These are phyloP conservation scores for Pseudocercospora fijiensis DNA, from an alignment of 2,329 filamentous ascomycete species.

Conservation along the genomic window DNA sequence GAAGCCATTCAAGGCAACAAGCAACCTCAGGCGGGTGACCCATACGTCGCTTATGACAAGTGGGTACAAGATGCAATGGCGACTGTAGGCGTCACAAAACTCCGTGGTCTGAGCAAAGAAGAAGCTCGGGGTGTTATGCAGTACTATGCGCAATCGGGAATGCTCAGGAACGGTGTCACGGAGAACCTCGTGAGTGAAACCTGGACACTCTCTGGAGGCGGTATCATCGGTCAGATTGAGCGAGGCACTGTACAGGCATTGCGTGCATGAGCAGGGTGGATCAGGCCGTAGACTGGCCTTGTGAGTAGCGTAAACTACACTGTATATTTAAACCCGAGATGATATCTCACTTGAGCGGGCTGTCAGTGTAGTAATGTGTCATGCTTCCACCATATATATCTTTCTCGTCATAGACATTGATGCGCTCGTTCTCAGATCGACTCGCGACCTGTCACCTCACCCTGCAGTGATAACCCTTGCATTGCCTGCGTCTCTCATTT, in stretches of 20 bases:
- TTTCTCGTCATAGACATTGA: not conserved
- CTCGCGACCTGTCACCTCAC: not conserved
- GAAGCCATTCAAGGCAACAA: slow-evolving; percentile 30
- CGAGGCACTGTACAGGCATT: slow-evolving; percentile 54
- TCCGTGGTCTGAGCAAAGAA: slow-evolving; percentile 68
- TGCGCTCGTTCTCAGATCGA: not conserved
- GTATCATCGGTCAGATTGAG: slow-evolving; percentile 83
- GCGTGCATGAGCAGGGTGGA: not conserved
- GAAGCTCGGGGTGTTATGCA: slow-evolving; percentile 83
- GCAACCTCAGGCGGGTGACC: slow-evolving; percentile 45
- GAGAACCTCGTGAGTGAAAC: slow-evolving; percentile 72
- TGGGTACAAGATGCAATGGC: slow-evolving; percentile 51
- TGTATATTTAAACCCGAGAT: not conserved
- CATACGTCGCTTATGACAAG: slow-evolving; percentile 54
- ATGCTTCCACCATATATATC: not conserved
- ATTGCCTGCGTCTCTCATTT: not conserved
- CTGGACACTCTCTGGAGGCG: slow-evolving; percentile 79
- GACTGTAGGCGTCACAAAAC: slow-evolving; percentile 48
- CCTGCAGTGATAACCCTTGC: not conserved
- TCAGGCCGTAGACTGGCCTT: not conserved
- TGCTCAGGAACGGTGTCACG: slow-evolving; percentile 69
- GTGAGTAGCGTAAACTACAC: not conserved
- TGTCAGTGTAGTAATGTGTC: not conserved
- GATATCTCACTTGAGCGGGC: not conserved
- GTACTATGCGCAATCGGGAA: slow-evolving; percentile 86